Evolutionary conservation across 352 stramenopile species (phyloP), one percentile per base, ranked within the genome.

Genomic region (Thraustochytrium sp.): DNA sequence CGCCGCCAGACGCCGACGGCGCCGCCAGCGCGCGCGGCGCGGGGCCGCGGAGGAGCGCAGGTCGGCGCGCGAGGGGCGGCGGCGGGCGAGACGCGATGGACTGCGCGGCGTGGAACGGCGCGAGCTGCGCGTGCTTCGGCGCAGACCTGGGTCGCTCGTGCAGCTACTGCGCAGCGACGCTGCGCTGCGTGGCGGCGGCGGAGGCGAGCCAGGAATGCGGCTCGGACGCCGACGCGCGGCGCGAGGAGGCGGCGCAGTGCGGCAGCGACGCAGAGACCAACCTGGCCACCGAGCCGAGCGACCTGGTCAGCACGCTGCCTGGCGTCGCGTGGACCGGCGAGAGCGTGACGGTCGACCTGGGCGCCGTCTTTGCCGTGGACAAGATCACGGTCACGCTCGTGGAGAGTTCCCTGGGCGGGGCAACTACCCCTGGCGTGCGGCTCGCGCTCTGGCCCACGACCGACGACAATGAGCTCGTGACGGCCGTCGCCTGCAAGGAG

Each of bases 281-380:
- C 11, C 46, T 77, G 5, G 65, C 37, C 18, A 75, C 8, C 42
- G 29, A 37, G 65, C 65, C 65, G 26, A 62, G 42, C 46, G 13
- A 36, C 16, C 8, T 77, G 0, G 42, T 75, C 13, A 29, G 23
- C 42, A 5, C 42, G 13, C 21, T 29, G n/a, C 26, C 49, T 26
- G 34, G 42, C 16, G 21, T 62, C 8, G 13, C 65, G n/a, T 77
- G 49, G 42, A 37, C 29, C 34, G 65, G 65, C 5, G 65, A 55
- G 37, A 18, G 21, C 18, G 34, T 77, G 31, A 46, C 13, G 13
- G 16, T 62, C 18, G 65, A 77, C 11, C 42, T 80, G 23, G 68
- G 68, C 48, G 53, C 68, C 2, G 68, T 80, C 8, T 80, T 80
- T 80, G 8, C 26, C 13, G 68, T 80, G 23, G 53, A 75, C 9